These are phyloP conservation scores for Chaetomium sp. DNA, from an alignment of 2,329 filamentous ascomycete species.

Conservation along the genomic window DNA sequence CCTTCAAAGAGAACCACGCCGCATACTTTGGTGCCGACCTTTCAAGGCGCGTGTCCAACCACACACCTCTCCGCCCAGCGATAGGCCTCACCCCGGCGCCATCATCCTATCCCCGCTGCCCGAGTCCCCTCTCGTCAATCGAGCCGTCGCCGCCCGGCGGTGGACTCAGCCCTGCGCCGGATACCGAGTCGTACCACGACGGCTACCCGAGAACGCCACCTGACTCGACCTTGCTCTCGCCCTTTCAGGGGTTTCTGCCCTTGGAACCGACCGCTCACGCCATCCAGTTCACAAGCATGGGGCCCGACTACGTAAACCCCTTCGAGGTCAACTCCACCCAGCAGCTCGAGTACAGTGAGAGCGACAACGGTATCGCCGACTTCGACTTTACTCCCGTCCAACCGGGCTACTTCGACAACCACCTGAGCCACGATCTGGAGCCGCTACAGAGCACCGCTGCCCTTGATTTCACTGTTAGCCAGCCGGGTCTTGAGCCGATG, in stretches of 20 bases:
- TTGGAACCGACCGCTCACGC: conserved; percentile 38
- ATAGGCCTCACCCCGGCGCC: conserved; percentile 27
- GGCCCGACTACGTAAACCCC: conserved; percentile 41
- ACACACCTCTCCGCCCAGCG: conserved; percentile 16
- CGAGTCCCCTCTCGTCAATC: conserved; percentile 45
- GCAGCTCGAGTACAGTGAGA: conserved; percentile 38
- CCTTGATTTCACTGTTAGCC: conserved; percentile 28
- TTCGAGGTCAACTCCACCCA: conserved; percentile 41
- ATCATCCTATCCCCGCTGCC: conserved; percentile 36
- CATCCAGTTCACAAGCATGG: conserved; percentile 39
- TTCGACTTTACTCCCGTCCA: conserved; percentile 32
- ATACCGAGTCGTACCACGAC: conserved; percentile 44
- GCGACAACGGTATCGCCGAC: conserved; percentile 35
- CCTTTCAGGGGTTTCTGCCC: conserved; percentile 33
- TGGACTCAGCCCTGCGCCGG: conserved; percentile 44
- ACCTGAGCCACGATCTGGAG: conserved; percentile 34
- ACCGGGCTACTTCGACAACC: conserved; percentile 41
- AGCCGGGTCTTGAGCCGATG: conserved; percentile 38
- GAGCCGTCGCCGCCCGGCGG: conserved; percentile 44
- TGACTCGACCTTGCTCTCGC: conserved; percentile 40
- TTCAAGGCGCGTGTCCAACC: conserved; percentile 24
- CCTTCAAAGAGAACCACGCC: conserved; percentile 38
- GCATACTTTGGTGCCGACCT: conserved; percentile 35
- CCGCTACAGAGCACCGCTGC: conserved; percentile 19
- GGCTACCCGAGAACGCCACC: conserved; percentile 44